phyloP scores from a whole-genome alignment of 495 filamentous ascomycete species.

The Hamigera avellanea region DNA sequence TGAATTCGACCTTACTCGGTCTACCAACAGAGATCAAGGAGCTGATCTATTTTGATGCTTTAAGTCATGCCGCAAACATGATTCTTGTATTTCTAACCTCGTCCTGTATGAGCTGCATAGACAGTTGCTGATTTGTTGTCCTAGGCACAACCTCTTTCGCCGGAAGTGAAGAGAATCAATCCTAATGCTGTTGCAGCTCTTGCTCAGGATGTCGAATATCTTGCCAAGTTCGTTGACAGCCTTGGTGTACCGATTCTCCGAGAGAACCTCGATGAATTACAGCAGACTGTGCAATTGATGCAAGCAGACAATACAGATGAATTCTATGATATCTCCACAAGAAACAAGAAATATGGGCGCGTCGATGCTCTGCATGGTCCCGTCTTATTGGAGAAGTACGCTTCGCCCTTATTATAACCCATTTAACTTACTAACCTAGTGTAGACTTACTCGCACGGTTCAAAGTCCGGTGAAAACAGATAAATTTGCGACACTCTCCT shows the following conservation, averaged over 20 bases:
- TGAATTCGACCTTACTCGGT: slow-evolving; percentile 85
- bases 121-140: slow-evolving; percentile 7
- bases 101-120: not conserved
- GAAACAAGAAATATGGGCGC: slow-evolving; percentile 85
- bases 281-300: slow-evolving; percentile 83
- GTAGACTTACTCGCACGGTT: slow-evolving; percentile 51
- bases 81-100: slow-evolving; percentile 50
- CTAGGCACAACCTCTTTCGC: slow-evolving; percentile 69
- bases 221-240: slow-evolving; percentile 72
- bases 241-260: slow-evolving; percentile 70
- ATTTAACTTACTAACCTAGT: slow-evolving; percentile 24
- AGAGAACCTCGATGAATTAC: slow-evolving; percentile 81
- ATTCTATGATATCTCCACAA: slow-evolving; percentile 77
- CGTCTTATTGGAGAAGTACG: slow-evolving; percentile 76
- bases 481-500: slow-evolving; percentile 56
- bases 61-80: slow-evolving; percentile 78
- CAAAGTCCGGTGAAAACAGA: slow-evolving; percentile 46
- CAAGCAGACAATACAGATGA: slow-evolving; percentile 82
- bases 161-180: slow-evolving; percentile 73
- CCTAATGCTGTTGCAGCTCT: slow-evolving; percentile 73
- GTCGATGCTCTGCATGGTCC: slow-evolving; percentile 88
- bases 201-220: slow-evolving; percentile 68
- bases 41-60: slow-evolving; percentile 92
- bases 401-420: slow-evolving; percentile 1
- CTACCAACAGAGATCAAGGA: slow-evolving; percentile 92